Evolutionary conservation across 768 basidiomycete species (phyloP).

Genomic region (Tulasnella sp.): DNA sequence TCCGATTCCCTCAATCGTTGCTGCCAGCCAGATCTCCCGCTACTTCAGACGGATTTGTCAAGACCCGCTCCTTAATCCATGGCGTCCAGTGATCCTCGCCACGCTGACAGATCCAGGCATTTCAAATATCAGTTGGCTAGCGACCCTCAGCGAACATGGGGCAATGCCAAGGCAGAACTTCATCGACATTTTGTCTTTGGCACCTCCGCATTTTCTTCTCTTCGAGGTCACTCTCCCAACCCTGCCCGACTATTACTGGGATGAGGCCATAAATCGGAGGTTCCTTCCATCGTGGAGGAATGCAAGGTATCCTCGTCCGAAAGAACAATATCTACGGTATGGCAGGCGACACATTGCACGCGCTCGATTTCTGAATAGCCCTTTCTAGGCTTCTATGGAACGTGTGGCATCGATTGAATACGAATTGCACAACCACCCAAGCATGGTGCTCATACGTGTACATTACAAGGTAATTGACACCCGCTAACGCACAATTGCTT

Average conservation of each 20-base stretch:
- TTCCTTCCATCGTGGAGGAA: conserved; percentile 75
- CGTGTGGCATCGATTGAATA: conserved; percentile 64
- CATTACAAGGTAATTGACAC: conserved; percentile 37
- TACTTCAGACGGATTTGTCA: conserved; percentile 56
- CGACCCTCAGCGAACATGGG: conserved; percentile 57
- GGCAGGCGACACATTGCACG: conserved; percentile 13
- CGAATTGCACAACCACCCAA: conserved; percentile 73
- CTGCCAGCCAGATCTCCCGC: conserved; percentile 57
- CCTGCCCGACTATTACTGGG: conserved; percentile 63
- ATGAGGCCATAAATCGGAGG: conserved; percentile 64
- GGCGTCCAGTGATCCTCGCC: conserved; percentile 66
- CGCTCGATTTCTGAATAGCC: conserved; percentile 5
- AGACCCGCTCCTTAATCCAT: conserved; percentile 59
- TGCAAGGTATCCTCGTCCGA: conserved; percentile 63
- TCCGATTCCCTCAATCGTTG: conserved; percentile 58
- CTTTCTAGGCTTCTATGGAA: conserved; percentile 45
- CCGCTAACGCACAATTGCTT: neutral
- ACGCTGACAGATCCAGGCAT: conserved; percentile 41
- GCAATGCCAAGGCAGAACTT: conserved; percentile 74
- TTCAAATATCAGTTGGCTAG: conserved; percentile 42
- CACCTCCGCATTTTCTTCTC: conserved; percentile 58
- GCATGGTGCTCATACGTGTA: conserved; percentile 79
- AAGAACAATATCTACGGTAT: conserved; percentile 62
- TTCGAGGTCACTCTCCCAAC: conserved; percentile 68
- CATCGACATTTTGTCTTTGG: conserved; percentile 69